These are phyloP conservation scores for Cucurbita moschata DNA, from an alignment of 306 rosid species.

Conservation along the genomic window DNA sequence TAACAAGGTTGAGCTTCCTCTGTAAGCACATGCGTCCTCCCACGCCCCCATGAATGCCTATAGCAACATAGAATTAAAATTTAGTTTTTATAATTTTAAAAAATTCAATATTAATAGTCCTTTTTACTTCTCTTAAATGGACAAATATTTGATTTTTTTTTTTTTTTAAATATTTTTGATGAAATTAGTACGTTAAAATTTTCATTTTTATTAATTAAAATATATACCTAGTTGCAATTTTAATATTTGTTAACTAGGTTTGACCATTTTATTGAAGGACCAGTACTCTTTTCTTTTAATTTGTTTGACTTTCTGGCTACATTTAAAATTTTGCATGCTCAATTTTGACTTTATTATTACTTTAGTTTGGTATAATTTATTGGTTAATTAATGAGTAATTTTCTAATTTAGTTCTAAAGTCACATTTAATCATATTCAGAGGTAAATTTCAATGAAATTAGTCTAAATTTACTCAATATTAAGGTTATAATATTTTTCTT, in stretches of 20 bases:
- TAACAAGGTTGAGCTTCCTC: background rate
- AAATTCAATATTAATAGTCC: background rate
- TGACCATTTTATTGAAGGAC: background rate
- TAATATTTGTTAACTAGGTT: background rate
- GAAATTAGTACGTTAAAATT: background rate
- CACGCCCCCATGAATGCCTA: conserved; percentile 4
- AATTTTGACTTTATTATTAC: background rate
- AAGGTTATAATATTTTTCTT: background rate
- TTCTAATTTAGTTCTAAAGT: background rate
- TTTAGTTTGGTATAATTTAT: background rate
- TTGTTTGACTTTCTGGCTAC: background rate
- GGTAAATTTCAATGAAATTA: background rate
- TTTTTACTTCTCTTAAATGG: background rate
- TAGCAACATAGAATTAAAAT: background rate
- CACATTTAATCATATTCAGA: background rate
- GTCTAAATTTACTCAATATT: background rate
- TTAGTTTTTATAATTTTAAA: too few relatives aligned
- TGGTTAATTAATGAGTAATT: background rate
- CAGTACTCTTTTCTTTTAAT: background rate
- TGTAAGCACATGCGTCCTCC: background rate
- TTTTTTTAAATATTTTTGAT: background rate
- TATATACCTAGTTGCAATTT: too few relatives aligned
- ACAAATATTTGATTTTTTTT: background rate
- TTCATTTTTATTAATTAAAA: too few relatives aligned
- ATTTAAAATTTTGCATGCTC: background rate